Conservation (phyloP, 75 land plant species). For the Selaginella moellendorffii region DNA sequence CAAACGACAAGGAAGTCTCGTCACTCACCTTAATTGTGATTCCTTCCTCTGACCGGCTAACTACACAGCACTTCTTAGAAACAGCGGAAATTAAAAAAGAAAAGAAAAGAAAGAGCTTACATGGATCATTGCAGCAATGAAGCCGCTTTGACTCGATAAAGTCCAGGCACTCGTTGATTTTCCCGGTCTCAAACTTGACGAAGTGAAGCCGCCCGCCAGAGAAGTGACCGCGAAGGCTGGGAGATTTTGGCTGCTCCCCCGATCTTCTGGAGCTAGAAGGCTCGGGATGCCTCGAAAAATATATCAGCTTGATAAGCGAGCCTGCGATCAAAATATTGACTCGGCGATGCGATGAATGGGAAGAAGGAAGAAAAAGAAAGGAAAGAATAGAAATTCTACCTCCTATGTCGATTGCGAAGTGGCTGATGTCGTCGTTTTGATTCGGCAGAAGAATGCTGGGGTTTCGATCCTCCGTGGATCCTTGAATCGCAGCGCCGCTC, state of each 20-base stretch:
- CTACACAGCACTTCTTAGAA: neutral
- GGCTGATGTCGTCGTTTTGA: conserved; percentile 88
- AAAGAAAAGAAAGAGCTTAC: neutral
- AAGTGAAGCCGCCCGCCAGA: conserved; percentile 95
- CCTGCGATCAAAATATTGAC: conserved; percentile 36
- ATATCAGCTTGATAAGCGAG: conserved; percentile 83
- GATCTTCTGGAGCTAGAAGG: neutral
- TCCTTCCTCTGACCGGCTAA: conserved; percentile 4
- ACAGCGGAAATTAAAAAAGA: neutral
- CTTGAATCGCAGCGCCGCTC: conserved; percentile 74
- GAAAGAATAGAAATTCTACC: conserved; percentile 23
- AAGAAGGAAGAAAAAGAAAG: neutral
- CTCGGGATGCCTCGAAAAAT: conserved; percentile 69
- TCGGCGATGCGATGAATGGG: neutral
- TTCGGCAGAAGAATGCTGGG: conserved; percentile 87
- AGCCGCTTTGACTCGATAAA: conserved; percentile 83
- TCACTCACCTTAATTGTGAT: conserved; percentile 10
- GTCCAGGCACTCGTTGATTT: conserved; percentile 77
- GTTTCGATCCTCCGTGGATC: conserved; percentile 64
- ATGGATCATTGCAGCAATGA: conserved; percentile 19
- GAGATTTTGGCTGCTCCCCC: conserved; percentile 8
- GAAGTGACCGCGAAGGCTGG: conserved; percentile 44
- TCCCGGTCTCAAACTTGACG: conserved; percentile 87
- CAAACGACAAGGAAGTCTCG: neutral
- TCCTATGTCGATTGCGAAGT: conserved; percentile 85